These are phyloP conservation scores for Camellia sinensis DNA, from an alignment of 148 eudicot genomes.

Conservation along the genomic window DNA sequence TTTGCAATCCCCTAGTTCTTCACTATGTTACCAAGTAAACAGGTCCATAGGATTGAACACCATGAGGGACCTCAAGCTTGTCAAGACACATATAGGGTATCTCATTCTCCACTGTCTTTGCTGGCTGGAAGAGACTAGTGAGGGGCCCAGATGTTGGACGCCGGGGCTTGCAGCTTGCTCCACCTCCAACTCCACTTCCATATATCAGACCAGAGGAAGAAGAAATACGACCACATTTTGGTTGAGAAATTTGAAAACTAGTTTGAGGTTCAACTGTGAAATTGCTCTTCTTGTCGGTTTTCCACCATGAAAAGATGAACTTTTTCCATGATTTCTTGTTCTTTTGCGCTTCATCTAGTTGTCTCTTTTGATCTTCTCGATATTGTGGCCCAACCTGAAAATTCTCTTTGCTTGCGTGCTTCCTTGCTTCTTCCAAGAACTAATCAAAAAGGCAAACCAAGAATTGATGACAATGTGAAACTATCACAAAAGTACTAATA, in stretches of 20 bases:
- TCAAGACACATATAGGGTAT: constrained; percentile 33
- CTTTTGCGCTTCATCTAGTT: constrained; percentile 22
- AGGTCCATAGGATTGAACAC: constrained; percentile 39
- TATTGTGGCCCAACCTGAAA: not conserved
- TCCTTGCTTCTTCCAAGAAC: constrained; percentile 48
- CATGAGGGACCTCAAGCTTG: constrained; percentile 20
- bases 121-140: constrained; percentile 21
- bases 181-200: not conserved
- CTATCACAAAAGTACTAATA: not conserved
- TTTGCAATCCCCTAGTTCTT: not conserved
- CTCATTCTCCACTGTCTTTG: constrained; percentile 23
- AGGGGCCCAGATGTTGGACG: constrained; percentile 35
- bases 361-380: not conserved
- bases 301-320: constrained; percentile 39
- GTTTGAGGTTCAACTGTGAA: constrained; percentile 1
- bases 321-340: constrained; percentile 39
- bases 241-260: constrained; percentile 11
- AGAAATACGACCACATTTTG: constrained; percentile 18
- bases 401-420: constrained; percentile 9
- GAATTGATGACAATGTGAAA: not conserved
- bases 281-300: constrained; percentile 30
- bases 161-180: constrained; percentile 12
- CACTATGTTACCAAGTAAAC: constrained; percentile 45
- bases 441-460: constrained; percentile 9
- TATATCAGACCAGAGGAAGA: constrained; percentile 31